phyloP scores from a whole-genome alignment of 225 moss, liverwort and hornwort genomes.

The Pseudoscleropodium purum region DNA sequence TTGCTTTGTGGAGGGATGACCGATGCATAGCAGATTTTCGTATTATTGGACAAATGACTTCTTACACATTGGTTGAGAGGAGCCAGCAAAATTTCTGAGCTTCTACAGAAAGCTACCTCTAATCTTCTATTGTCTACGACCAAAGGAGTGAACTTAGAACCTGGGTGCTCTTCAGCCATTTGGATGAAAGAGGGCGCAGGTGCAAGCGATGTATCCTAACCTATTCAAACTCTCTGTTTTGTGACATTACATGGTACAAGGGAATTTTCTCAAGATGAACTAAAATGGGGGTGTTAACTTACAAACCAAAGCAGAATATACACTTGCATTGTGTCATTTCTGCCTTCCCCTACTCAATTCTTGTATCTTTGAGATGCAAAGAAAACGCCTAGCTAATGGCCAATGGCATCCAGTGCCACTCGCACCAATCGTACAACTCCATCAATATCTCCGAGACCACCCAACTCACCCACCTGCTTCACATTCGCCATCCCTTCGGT shows the following conservation, averaged over 20 bases:
- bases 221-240: constrained; percentile 40
- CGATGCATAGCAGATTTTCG: constrained; percentile 14
- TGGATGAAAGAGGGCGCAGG: constrained; percentile 33
- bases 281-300: constrained; percentile 28
- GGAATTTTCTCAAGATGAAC: constrained; percentile 25
- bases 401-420: constrained; percentile 56
- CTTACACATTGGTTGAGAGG: constrained; percentile 27
- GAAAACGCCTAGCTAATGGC: constrained; percentile 29
- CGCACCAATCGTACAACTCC: constrained; percentile 62
- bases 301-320: constrained; percentile 33
- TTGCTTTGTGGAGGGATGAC: neutral
- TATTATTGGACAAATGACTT: constrained; percentile 50
- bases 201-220: constrained; percentile 35
- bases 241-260: constrained; percentile 50
- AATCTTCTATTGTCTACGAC: constrained; percentile 14
- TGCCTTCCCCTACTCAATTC: constrained; percentile 32
- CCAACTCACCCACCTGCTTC: constrained; percentile 61
- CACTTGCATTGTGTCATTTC: constrained; percentile 25
- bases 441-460: constrained; percentile 56
- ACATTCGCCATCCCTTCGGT: constrained; percentile 42
- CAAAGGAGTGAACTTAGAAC: constrained; percentile 14
- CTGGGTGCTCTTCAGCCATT: constrained; percentile 31
- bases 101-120: constrained; percentile 31
- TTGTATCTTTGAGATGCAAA: constrained; percentile 30
- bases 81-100: constrained; percentile 30